phyloP scores from a whole-genome alignment of 495 filamentous ascomycete species.

The Lophiotrema nucula region DNA sequence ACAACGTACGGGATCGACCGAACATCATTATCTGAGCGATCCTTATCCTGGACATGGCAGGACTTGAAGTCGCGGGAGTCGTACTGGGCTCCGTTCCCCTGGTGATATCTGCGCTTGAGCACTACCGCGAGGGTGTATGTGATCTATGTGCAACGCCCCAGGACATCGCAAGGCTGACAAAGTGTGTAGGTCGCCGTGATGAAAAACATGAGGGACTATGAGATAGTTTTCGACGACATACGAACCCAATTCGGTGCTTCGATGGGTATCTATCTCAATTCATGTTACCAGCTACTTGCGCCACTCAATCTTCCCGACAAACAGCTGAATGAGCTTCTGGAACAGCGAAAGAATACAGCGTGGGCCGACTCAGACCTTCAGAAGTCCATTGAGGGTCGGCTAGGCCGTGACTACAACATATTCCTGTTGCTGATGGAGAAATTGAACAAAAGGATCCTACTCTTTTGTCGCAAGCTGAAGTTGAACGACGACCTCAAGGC shows the following conservation, averaged over 20 bases:
- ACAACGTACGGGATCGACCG: not conserved
- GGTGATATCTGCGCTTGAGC: constrained; percentile 12
- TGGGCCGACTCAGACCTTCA: constrained; percentile 32
- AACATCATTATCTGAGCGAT: too few relatives aligned
- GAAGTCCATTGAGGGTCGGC: constrained; percentile 26
- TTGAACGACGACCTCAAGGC: constrained; percentile 7
- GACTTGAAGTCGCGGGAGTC: constrained; percentile 16
- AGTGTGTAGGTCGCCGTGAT: constrained; percentile 11
- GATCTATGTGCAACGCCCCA: too few relatives aligned
- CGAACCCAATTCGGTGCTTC: constrained; percentile 5
- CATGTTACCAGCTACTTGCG: constrained; percentile 34
- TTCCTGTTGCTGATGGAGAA: constrained; percentile 26
- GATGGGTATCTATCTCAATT: constrained; percentile 7
- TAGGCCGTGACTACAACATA: constrained; percentile 24
- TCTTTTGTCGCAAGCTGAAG: constrained; percentile 30
- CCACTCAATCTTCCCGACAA: constrained; percentile 19
- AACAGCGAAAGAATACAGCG: constrained; percentile 15
- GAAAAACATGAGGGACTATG: constrained; percentile 16
- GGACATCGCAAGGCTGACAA: not conserved
- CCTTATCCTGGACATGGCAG: too few relatives aligned
- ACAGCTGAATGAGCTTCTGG: constrained; percentile 29
- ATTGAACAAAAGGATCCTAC: constrained; percentile 16
- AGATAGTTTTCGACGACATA: constrained; percentile 17
- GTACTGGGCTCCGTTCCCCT: constrained; percentile 17
- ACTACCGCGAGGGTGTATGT: constrained; percentile 15